Conservation (phyloP, 805 yeast species). For the Schwanniomyces sp. region DNA sequence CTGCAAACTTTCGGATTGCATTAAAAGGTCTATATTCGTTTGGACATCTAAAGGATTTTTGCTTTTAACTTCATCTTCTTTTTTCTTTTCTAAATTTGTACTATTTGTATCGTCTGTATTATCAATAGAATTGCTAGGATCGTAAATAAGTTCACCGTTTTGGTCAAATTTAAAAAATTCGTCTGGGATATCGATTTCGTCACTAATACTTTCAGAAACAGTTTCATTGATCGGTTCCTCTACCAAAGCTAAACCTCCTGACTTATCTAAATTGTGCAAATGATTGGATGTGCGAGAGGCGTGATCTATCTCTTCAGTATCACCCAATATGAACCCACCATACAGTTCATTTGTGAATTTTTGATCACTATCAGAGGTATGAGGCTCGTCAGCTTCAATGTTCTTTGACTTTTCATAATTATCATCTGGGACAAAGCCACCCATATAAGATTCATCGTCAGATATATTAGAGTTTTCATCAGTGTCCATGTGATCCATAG, state of each 20-base stretch:
- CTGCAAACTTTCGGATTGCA: too few species aligned
- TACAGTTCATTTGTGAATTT: conserved; percentile 6
- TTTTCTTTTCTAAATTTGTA: not conserved
- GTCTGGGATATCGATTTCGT: conserved; percentile 16
- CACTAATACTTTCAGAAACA: not conserved
- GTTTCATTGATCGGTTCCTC: not conserved
- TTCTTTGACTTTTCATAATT: not conserved
- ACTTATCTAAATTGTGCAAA: too few species aligned
- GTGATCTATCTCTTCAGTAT: not conserved
- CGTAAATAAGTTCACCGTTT: conserved; percentile 21
- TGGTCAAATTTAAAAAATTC: conserved; percentile 12
- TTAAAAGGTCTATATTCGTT: too few species aligned
- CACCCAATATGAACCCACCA: conserved; percentile 17
- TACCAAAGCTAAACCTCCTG: too few species aligned
- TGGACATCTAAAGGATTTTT: not conserved
- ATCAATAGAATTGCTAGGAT: conserved; percentile 8
- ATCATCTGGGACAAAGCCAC: conserved; percentile 8
- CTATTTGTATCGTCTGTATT: not conserved
- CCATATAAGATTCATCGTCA: not conserved
- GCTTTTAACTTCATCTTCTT: not conserved
- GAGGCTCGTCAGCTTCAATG: not conserved
- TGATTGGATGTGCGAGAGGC: not conserved
- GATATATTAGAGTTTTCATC: too few species aligned
- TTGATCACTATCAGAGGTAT: not conserved
- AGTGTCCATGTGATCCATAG: too few species aligned